phyloP scores from a whole-genome alignment of 768 basidiomycete species.

The Phlegmacium glaucopus region DNA sequence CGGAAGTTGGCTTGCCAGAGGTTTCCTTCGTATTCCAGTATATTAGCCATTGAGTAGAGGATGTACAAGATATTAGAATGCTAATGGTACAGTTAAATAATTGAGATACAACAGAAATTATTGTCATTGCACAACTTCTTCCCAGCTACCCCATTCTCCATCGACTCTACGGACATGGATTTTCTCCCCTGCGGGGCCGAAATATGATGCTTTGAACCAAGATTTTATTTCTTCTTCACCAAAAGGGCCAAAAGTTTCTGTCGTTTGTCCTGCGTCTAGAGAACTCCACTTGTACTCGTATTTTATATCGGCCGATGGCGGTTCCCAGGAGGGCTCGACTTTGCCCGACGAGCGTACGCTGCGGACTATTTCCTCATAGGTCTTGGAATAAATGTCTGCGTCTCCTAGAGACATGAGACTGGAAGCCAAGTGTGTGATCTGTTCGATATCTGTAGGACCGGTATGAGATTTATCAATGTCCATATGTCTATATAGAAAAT shows the following conservation, averaged over 20 bases:
- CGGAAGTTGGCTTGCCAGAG: slow-evolving; percentile 78
- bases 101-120: slow-evolving; percentile 6
- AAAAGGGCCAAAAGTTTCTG: slow-evolving; percentile 76
- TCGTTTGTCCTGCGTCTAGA: slow-evolving; percentile 41
- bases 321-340: slow-evolving; percentile 67
- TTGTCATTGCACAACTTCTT: slow-evolving; percentile 51
- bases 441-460: slow-evolving; percentile 58
- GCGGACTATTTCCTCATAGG: slow-evolving; percentile 83
- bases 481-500: slow-evolving; percentile 27
- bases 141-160: slow-evolving; percentile 75
- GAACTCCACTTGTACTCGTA: slow-evolving; percentile 84
- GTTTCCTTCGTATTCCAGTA: slow-evolving; percentile 98
- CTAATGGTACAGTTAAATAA: slow-evolving; percentile 10
- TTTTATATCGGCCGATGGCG: slow-evolving; percentile 70
- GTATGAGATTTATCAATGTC: slow-evolving; percentile 43
- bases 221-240: slow-evolving; percentile 72
- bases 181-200: slow-evolving; percentile 74
- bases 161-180: slow-evolving; percentile 67
- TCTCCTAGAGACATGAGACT: slow-evolving; percentile 85
- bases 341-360: slow-evolving; percentile 67
- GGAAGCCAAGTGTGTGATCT: slow-evolving; percentile 84
- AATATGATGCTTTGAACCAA: slow-evolving; percentile 82
- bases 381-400: slow-evolving; percentile 79
- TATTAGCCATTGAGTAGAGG: slow-evolving; percentile 66
- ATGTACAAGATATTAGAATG: slow-evolving; percentile 6